A percentile compares a stretch with the other conserved stretches of the same genome.
Evolutionary conservation across 2,329 filamentous ascomycete species (phyloP).

Genomic region (Aspergillus proliferans): DNA sequence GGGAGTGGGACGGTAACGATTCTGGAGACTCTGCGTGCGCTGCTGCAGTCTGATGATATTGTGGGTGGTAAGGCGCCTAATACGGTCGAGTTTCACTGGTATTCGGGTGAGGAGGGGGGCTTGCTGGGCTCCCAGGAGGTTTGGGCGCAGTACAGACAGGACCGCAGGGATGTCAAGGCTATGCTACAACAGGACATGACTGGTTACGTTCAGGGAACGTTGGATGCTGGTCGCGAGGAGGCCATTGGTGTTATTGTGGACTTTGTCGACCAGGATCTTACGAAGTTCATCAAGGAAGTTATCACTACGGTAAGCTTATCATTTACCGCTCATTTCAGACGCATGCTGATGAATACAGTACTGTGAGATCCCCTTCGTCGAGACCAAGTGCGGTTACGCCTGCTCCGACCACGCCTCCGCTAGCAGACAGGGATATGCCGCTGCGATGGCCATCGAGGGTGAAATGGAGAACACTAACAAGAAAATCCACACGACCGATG

Average conservation of each 20-base stretch:
- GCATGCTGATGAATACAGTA: slow-evolving; percentile 49
- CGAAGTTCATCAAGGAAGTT: slow-evolving; percentile 82
- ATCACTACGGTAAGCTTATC: slow-evolving; percentile 55
- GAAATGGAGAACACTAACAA: slow-evolving; percentile 57
- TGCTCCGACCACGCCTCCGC: slow-evolving; percentile 67
- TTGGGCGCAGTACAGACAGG: slow-evolving; percentile 72
- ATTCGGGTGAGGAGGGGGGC: slow-evolving; percentile 83
- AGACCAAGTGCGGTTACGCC: slow-evolving; percentile 85
- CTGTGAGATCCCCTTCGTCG: slow-evolving; percentile 78
- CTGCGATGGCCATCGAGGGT: slow-evolving; percentile 59
- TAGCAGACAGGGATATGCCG: slow-evolving; percentile 59
- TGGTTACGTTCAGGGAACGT: slow-evolving; percentile 74
- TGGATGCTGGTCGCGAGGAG: slow-evolving; percentile 76
- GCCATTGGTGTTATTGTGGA: slow-evolving; percentile 89
- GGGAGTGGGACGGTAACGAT: slow-evolving; percentile 92
- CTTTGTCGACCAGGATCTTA: slow-evolving; percentile 76
- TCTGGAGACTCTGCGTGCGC: slow-evolving; percentile 77
- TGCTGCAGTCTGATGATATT: slow-evolving; percentile 68
- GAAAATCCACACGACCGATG: slow-evolving; percentile 67
- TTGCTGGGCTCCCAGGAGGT: slow-evolving; percentile 84
- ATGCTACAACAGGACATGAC: slow-evolving; percentile 99
- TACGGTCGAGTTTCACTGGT: slow-evolving; percentile 96
- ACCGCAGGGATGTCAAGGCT: slow-evolving; percentile 72
- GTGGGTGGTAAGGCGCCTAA: slow-evolving; percentile 67
- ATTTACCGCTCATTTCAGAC: neutral